Evolutionary conservation across 2,329 filamentous ascomycete species (phyloP), one percentile per base, ranked within the genome.

Genomic region (Fusarium oligoseptatum): DNA sequence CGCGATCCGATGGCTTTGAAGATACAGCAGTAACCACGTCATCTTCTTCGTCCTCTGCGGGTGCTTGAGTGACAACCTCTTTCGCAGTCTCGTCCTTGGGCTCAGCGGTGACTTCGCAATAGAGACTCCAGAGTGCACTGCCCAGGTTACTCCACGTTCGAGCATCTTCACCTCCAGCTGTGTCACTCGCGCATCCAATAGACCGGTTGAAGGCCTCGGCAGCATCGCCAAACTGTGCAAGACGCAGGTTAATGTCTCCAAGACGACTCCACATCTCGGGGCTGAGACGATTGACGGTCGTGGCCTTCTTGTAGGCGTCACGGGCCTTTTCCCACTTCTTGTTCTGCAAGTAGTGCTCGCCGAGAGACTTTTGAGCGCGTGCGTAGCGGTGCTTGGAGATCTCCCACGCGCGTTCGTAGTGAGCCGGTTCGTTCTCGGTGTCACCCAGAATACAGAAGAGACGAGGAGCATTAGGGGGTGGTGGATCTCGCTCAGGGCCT

Each of bases 131-230:
- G 2, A 98, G 88, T 0, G 96, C 92, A 2, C 93, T 95, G 0
- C 95, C 97, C 24, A 99, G 88, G 80, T 99, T 99, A 78, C 94
- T 97, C 95, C 97, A 99, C 1, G 94, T 95, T 79, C 97, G 92
- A 1, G 95, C 96, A 80, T 98, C 95, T 62, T 93, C 92, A 29
- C 97, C 95, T 57, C 98, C 97, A 12, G 94, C 88, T 2, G 82
- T 82, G 36, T 88, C 87, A 36, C 85, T 87, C 0, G 88, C 85
- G 8, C 85, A 83, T 75, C 94, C 92, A 12, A 99, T 95, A 10
- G 93, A 93, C 24, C 95, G 89, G 10, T 92, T 91, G 82, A 97
- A 99, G 0, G 95, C 93, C 75, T 96, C 92, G 1, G 94, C 92
- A 0, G 97, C 96, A 22, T 93, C 92, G 22, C 92, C 87, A 84